Conservation (phyloP, 2,329 filamentous ascomycete genomes). For the Aulographum hederae region DNA sequence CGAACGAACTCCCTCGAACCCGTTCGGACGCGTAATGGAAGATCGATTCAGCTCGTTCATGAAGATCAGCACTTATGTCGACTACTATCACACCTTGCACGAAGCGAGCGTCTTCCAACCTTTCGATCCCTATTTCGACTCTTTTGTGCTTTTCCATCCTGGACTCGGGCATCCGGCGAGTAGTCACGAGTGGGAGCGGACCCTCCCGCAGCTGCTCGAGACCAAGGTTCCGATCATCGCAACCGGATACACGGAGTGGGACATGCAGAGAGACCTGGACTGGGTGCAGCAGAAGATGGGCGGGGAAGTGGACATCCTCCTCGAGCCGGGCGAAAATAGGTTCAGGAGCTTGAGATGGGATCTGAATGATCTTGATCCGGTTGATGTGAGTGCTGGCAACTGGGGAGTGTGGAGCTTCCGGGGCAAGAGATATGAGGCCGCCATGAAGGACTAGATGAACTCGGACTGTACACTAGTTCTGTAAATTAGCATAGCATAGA, state of each 20-base stretch:
- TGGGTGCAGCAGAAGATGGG: constrained; percentile 74
- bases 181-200: constrained; percentile 86
- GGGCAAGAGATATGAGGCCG: constrained; percentile 85
- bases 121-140: constrained; percentile 96
- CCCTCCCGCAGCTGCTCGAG: constrained; percentile 73
- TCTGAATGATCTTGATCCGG: constrained; percentile 83
- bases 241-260: constrained; percentile 89
- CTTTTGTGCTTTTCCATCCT: constrained; percentile 92
- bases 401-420: constrained; percentile 96
- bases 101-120: constrained; percentile 79
- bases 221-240: constrained; percentile 90
- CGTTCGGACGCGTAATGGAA: constrained; percentile 86
- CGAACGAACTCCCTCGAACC: constrained; percentile 65
- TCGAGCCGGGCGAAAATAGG: constrained; percentile 83
- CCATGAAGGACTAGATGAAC: neutral
- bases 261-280: constrained; percentile 82
- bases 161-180: constrained; percentile 87
- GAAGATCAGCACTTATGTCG: constrained; percentile 95
- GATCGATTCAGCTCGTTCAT: constrained; percentile 73
- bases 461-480: no score
- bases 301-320: constrained; percentile 79
- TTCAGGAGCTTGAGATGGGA: constrained; percentile 96
- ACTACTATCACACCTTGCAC: constrained; percentile 96
- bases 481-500: no score
- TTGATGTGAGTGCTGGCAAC: constrained; percentile 88